phyloP scores from a whole-genome alignment of 495 filamentous ascomycete species.

The Neurospora cerealis region DNA sequence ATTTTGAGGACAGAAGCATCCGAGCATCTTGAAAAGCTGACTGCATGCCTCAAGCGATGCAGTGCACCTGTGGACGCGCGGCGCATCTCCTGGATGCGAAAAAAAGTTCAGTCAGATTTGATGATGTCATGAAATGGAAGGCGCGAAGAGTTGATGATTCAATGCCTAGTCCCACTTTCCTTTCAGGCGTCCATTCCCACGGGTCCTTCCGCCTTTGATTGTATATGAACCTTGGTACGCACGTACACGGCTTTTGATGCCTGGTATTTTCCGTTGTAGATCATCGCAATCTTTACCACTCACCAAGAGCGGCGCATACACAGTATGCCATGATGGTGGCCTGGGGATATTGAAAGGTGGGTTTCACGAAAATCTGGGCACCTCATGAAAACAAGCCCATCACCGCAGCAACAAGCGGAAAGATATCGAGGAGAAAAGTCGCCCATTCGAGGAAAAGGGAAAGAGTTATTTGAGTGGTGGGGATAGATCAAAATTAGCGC shows the following conservation, averaged over 20 bases:
- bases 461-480: not conserved
- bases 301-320: not conserved
- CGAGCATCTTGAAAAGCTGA: not conserved
- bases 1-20: not conserved
- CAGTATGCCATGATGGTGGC: not conserved
- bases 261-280: not conserved
- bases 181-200: not conserved
- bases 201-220: not conserved
- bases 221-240: not conserved
- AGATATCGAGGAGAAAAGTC: not conserved
- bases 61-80: not conserved
- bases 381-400: not conserved
- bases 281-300: not conserved
- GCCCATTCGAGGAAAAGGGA: too few species aligned
- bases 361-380: not conserved
- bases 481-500: constrained; percentile 5
- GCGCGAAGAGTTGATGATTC: not conserved
- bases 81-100: not conserved
- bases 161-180: not conserved
- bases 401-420: not conserved
- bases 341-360: not conserved
- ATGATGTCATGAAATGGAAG: not conserved
- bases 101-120: not conserved
- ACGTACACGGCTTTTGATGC: not conserved
- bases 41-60: not conserved